Base-by-base conservation (phyloP, 176 grass and related monocot genomes). In the Panicum miliaceum region DNA sequence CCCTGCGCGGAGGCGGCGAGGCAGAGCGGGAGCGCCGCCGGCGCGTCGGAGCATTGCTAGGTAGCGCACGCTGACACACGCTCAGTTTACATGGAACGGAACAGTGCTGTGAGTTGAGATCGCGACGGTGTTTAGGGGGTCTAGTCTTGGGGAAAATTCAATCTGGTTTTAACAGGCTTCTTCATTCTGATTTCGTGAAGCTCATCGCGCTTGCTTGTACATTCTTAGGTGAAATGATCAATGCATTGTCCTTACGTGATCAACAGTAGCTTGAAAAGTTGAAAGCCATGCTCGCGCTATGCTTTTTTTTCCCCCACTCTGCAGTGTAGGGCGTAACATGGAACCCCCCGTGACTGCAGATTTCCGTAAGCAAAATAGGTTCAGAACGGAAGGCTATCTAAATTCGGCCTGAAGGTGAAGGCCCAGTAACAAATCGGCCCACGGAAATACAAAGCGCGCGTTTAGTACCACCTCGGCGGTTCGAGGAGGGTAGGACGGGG, bases 31-130 rank as follows among this genome's bases (percentile, higher is more conserved):
- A 25, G 64, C 75, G 47, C 18, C 63, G 54, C 54, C 72, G 63
- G 69, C 45, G 12, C 63, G n/a, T 77, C 64, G 52, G 88, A 77
- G 19, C 72, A 64, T 81, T 15, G 35, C 25, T 52, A 64, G 64
- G 19, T n/a, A 71, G 25, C 51, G 63, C n/a, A 5, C 64, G 78
- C 19, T 73, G 66, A 66, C 72, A 47, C 41, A 12, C 11, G 26
- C 47, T 46, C 26, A 43, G 1, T 53, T 53, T 19, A 53, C 9
- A 64, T 9, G n/a, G 32, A 13, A 37, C 19, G 2, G 43, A 11
- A 12, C 8, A 41, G 40, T 3, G 48, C 29, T 32, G 29, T 67
- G 26, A 45, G n/a, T 6, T 81, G 73, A 78, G 74, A 2, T 56
- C 73, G 68, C 35, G 3, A 29, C 16, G 74, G 74, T 57, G 66